phyloP scores from a whole-genome alignment of 2,329 filamentous ascomycete species.

The Emergomyces africanus region DNA sequence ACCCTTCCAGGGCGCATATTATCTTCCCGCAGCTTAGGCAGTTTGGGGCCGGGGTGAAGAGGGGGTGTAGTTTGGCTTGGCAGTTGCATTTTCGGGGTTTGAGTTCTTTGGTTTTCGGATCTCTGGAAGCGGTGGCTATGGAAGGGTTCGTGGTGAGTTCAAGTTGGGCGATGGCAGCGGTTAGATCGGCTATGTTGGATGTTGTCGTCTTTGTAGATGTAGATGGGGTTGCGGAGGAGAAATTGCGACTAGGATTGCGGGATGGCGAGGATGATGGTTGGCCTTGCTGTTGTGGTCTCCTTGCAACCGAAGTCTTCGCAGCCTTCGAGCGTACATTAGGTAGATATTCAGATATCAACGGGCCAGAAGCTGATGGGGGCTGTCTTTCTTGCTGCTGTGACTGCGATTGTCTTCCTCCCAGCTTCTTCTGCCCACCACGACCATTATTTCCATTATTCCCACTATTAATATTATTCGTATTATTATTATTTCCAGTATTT shows the following conservation, averaged over 20 bases:
- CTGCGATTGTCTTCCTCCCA: not conserved
- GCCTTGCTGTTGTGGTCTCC: conserved; percentile 26
- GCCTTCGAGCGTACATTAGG: conserved; percentile 46
- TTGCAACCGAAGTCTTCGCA: conserved; percentile 29
- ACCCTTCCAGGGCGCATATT: conserved; percentile 83
- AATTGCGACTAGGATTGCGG: not conserved
- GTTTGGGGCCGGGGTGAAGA: conserved; percentile 85
- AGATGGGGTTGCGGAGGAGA: not conserved
- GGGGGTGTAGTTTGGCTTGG: conserved; percentile 73
- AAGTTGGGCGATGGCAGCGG: conserved; percentile 71
- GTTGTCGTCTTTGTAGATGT: conserved; percentile 16
- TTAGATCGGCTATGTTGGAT: conserved; percentile 43
- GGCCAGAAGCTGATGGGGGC: conserved; percentile 58
- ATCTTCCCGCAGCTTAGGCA: conserved; percentile 90
- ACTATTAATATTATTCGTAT: too few relatives aligned
- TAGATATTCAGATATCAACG: conserved; percentile 64
- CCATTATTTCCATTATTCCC: not conserved
- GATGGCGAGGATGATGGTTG: conserved; percentile 32
- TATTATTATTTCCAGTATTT: not conserved
- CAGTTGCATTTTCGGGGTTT: conserved; percentile 68
- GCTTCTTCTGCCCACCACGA: not conserved
- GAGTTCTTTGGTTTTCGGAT: conserved; percentile 61
- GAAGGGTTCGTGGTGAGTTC: conserved; percentile 87
- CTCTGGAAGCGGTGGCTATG: conserved; percentile 77
- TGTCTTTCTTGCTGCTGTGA: conserved; percentile 21